These are phyloP conservation scores for Talaromyces sp. DNA, from an alignment of 2,329 filamentous ascomycete species.

Conservation along the genomic window DNA sequence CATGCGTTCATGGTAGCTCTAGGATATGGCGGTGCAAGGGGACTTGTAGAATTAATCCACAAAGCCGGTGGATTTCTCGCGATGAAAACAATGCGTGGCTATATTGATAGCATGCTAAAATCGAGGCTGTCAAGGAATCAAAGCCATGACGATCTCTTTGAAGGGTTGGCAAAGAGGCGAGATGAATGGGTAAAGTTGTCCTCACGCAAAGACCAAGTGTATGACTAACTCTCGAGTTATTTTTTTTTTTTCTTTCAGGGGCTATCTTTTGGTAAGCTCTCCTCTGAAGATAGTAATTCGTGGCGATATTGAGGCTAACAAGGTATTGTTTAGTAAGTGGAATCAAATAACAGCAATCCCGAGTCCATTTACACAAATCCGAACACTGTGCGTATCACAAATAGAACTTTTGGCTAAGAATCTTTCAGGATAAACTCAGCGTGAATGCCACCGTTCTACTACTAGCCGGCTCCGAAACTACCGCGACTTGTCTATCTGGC, in stretches of 20 bases:
- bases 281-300: too few species aligned
- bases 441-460: slow-evolving; percentile 24
- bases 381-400: too few species aligned
- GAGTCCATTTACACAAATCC: too few species aligned
- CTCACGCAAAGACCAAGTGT: neutral
- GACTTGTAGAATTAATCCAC: neutral
- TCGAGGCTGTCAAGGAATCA: slow-evolving; percentile 26
- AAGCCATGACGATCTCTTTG: neutral
- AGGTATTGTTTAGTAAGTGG: neutral
- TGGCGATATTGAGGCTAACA: neutral
- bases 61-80: slow-evolving; percentile 20
- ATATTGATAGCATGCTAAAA: neutral
- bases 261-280: neutral
- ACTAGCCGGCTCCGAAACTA: slow-evolving; percentile 48
- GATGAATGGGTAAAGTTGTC: neutral
- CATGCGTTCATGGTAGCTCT: slow-evolving; percentile 15
- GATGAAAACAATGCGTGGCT: neutral
- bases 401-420: too few species aligned
- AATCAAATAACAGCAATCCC: too few species aligned
- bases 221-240: too few species aligned
- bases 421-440: neutral
- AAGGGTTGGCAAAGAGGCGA: neutral
- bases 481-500: slow-evolving; percentile 44
- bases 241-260: too few species aligned
- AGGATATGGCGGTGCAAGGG: neutral